Base-by-base conservation (phyloP, 805 yeast species). In the Maudiozyma serrabonitensis region DNA sequence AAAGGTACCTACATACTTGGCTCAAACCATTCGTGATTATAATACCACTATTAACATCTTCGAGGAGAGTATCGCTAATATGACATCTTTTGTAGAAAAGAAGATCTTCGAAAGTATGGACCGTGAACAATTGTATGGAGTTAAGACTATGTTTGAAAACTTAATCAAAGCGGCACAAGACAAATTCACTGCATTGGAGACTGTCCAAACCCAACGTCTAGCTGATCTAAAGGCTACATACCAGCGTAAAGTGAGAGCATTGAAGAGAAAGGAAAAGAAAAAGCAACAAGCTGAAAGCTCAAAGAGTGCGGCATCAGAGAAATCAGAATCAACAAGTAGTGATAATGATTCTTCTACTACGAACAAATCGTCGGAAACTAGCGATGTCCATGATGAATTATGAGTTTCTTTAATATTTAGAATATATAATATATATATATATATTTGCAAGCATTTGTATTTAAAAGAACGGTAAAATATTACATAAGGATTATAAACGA, bases 61-160 rank as follows among this genome's bases (percentile, higher is more conserved):
- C 18, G 52, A 56, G 38, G 54, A 52, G 38, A 50, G 52, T 12
- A 45, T 54, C 13, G 43, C 35, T 13, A 47, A 52, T 19, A 41
- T 62, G 5, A 46, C 60, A 26, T 62, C 63, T 13, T 48, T 66
- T 7, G 54, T 64, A 38, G 59, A 59, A 31, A 58, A 58, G 21
- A 60, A 60, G 11, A 35, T 47, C 6, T 48, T 65, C 4, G 56
- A 53, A 19, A 43, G 47, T 0, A 43, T 47, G 8, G 35, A 56
- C 34, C 61, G 71, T 41, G 71, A 67, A 40, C 62, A 59, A 19
- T 54, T 69, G 23, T 58, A 69, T 41, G 62, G 63, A 39, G 34
- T 68, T 11, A 66, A 67, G 46, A 50, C 56, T 13, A 54, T 54
- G 6, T 66, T 65, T 37, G 58, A 66, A 18, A 45, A 52, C 2